Evolutionary conservation across 768 basidiomycete genomes (phyloP), one percentile per base, ranked within the genome.

Genomic region (Boletus edulis): DNA sequence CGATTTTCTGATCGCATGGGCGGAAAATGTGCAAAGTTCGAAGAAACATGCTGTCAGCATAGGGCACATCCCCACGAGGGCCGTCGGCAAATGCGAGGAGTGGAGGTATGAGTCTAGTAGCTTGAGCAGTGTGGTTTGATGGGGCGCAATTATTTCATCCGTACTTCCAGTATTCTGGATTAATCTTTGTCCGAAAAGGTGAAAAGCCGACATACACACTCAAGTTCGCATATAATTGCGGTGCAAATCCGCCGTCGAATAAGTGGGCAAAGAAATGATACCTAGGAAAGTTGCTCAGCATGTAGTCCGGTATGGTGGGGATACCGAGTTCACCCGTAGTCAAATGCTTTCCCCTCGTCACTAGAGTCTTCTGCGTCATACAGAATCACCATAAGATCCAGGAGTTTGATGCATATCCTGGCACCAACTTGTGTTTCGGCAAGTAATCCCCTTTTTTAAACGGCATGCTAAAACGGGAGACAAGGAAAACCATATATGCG

Each of bases 61-160:
- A 10, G 78, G 80, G 49, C 75, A 76, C 60, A 83, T 73, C 50
- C 74, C 74, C 29, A 65, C 65, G 51, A 82, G 77, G 18, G 74
- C 69, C 45, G 56, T 29, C 51, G 64, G 62, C 51, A 72, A 61
- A 58, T 75, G 74, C 27, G 73, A 72, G 13, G 83, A 78, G 58
- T 91, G 87, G 51, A 94, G 75, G 65, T 91, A 87, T 2, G 91
- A 89, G 67, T 96, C 94, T 13, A 94, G 74, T 15, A 96, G 76
- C 70, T 94, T 95, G 54, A 97, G 81, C 12, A 96, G 73, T n/a
- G 83, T 89, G 5, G 86, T 91, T 68, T 96, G 94, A 60, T 89
- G 86, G 0, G 93, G 91, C 6, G 90, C 84, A 39, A 94, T 81
- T 13, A 85, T 77, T 72, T 94, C 92, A 44, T 80, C 83, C 22